These are phyloP conservation scores for Pilaira anomala DNA, from an alignment of 192 early-diverging fungal species.

Conservation along the genomic window DNA sequence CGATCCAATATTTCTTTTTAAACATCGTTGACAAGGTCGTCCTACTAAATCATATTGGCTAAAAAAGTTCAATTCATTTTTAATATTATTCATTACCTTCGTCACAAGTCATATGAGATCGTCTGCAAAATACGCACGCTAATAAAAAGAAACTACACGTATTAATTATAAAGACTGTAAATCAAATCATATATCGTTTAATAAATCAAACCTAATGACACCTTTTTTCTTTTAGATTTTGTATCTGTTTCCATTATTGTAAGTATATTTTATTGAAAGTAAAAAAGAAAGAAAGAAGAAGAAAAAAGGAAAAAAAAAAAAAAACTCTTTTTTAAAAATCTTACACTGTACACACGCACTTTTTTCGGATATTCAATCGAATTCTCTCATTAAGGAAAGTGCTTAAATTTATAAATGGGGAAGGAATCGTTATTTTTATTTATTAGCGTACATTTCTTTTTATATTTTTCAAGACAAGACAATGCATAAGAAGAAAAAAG, in stretches of 20 bases:
- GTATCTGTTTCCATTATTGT: not conserved
- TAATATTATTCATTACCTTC: slow-evolving; percentile 46
- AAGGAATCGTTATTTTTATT: no score
- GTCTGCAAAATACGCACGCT: slow-evolving; percentile 93
- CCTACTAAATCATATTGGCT: not conserved
- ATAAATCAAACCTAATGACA: slow-evolving; percentile 2
- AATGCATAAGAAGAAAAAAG: no score
- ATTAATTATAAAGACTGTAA: not conserved
- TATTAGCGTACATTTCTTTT: no score
- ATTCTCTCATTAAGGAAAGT: no score
- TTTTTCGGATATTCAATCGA: no score
- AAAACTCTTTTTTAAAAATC: no score
- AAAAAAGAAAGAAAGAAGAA: not conserved
- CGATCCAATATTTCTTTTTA: slow-evolving; percentile 88
- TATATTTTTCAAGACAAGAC: no score
- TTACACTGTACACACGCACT: no score
- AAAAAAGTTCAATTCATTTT: not conserved
- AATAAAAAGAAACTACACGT: slow-evolving; percentile 13
- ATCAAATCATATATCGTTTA: not conserved
- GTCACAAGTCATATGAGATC: slow-evolving; percentile 96
- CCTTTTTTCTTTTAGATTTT: slow-evolving; percentile 6
- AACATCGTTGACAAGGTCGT: slow-evolving; percentile 92
- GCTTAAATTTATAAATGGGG: no score
- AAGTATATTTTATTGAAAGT: not conserved
- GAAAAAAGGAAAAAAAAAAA: slow-evolving; percentile 1